Percentiles rank a stretch among this genome's conserved stretches.
These are phyloP conservation scores for Cornus controversa DNA, from an alignment of 148 eudicot species.

Conservation along the genomic window DNA sequence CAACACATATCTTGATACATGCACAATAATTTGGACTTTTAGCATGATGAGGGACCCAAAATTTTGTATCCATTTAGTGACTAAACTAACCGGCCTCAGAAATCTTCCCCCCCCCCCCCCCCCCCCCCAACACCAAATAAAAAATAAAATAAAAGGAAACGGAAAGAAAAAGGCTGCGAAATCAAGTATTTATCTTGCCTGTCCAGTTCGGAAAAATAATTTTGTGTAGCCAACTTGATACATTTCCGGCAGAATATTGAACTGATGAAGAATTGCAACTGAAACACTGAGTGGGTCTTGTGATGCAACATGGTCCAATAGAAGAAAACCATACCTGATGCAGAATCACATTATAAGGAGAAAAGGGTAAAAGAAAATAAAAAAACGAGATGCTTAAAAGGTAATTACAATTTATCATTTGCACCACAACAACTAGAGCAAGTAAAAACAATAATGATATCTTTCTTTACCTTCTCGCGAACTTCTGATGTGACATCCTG, in stretches of 20 bases:
- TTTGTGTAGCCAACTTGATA: constrained; percentile 98
- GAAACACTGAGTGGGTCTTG: constrained; percentile 89
- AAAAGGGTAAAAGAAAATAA: not conserved
- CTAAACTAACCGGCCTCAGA: not conserved
- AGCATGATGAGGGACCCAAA: not conserved
- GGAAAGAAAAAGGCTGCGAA: not conserved
- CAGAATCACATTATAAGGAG: constrained; percentile 6
- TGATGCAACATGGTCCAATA: constrained; percentile 67
- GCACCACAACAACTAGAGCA: not conserved
- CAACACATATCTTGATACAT: not conserved
- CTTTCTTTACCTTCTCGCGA: constrained; percentile 72
- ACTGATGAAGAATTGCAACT: constrained; percentile 91
- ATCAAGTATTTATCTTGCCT: constrained; percentile 47
- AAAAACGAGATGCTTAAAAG: constrained; percentile 3
- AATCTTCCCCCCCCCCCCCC: not conserved
- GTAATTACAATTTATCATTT: not conserved
- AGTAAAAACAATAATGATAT: not conserved
- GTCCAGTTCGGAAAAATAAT: constrained; percentile 91
- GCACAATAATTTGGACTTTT: not conserved
- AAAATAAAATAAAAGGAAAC: too few relatives aligned
- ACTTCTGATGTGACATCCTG: constrained; percentile 88
- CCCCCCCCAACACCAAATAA: too few relatives aligned
- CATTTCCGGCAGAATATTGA: constrained; percentile 88
- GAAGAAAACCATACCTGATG: constrained; percentile 85
- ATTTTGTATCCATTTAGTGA: not conserved